These are phyloP conservation scores for Serendipita sp. DNA, from an alignment of 768 basidiomycete species.

Conservation along the genomic window DNA sequence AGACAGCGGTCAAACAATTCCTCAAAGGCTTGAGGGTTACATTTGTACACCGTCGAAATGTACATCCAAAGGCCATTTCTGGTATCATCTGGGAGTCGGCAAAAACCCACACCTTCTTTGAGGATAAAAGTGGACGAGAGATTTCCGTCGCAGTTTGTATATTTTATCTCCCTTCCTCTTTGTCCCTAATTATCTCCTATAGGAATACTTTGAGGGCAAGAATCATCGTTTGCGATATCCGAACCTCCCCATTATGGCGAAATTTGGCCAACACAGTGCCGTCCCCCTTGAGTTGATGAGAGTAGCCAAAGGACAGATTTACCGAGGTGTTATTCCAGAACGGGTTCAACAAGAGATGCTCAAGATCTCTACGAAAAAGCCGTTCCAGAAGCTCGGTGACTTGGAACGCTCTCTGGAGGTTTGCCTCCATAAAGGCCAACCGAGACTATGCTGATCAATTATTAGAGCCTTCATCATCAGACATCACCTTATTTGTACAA, in stretches of 20 bases:
- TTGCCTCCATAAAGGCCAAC: too few relatives aligned
- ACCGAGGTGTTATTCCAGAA: conserved; percentile 1
- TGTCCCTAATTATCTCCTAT: background rate
- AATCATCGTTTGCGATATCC: background rate
- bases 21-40: background rate
- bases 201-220: background rate
- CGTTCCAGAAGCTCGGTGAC: background rate
- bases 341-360: background rate
- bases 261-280: background rate
- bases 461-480: background rate
- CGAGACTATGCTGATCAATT: background rate
- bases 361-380: background rate
- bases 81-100: background rate
- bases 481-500: background rate
- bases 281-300: background rate
- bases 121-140: background rate
- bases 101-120: background rate
- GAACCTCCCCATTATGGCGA: background rate
- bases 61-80: background rate
- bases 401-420: background rate
- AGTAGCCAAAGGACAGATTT: background rate
- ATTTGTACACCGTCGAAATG: background rate
- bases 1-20: background rate
- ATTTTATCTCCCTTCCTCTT: background rate
- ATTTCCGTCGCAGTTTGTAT: background rate